Percentiles rank a stretch among this genome's conserved stretches.
Conservation (phyloP, 768 basidiomycete species). For the Auriscalpium vulgare region DNA sequence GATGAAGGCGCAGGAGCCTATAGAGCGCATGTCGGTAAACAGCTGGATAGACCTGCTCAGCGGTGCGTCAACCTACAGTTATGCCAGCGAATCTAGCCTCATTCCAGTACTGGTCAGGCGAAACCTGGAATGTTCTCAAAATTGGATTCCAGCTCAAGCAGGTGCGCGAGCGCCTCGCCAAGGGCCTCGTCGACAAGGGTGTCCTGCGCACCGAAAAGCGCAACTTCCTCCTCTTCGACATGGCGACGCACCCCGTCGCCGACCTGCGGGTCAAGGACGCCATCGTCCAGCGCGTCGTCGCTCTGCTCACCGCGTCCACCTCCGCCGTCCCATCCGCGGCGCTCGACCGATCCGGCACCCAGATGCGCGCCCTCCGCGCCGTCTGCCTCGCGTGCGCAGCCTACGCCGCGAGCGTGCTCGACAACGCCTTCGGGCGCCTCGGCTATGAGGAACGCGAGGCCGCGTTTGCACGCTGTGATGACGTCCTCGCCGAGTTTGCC, state of each 20-base stretch:
- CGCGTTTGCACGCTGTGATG: slow-evolving; percentile 90
- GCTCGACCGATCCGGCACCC: slow-evolving; percentile 67
- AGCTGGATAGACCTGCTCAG: slow-evolving; percentile 94
- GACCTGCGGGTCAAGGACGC: slow-evolving; percentile 86
- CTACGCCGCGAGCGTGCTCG: slow-evolving; percentile 91
- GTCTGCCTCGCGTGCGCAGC: slow-evolving; percentile 86
- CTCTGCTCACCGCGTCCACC: slow-evolving; percentile 78
- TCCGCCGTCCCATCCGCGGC: slow-evolving; percentile 70
- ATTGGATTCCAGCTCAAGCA: slow-evolving; percentile 99
- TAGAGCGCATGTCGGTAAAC: slow-evolving; percentile 72
- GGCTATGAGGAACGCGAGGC: slow-evolving; percentile 91
- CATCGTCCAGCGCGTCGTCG: slow-evolving; percentile 66
- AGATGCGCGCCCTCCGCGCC: slow-evolving; percentile 72
- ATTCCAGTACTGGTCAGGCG: slow-evolving; percentile 47
- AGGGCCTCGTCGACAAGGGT: slow-evolving; percentile 96
- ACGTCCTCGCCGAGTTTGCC: slow-evolving; percentile 86
- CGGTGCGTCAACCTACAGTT: slow-evolving; percentile 44
- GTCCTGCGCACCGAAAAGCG: slow-evolving; percentile 98
- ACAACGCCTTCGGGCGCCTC: slow-evolving; percentile 85
- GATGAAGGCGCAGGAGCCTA: slow-evolving; percentile 73
- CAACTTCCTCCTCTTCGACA: slow-evolving; percentile 98
- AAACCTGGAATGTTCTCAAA: slow-evolving; percentile 99
- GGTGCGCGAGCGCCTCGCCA: slow-evolving; percentile 94
- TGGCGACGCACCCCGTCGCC: slow-evolving; percentile 98
- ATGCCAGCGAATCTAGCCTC: not conserved